These are phyloP conservation scores for Penicillium ucsense DNA, from an alignment of 495 filamentous ascomycete genomes.

Conservation along the genomic window DNA sequence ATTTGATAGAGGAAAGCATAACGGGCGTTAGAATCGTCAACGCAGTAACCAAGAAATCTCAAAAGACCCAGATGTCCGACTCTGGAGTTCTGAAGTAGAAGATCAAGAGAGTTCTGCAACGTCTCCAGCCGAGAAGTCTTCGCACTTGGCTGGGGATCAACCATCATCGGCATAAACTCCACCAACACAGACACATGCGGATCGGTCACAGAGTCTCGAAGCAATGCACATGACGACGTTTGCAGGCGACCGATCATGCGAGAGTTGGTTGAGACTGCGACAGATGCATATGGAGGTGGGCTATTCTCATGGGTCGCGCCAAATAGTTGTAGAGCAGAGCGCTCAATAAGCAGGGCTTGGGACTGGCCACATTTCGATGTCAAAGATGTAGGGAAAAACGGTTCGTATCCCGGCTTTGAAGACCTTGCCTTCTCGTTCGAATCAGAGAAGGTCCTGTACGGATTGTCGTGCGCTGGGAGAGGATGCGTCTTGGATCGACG, in stretches of 20 bases:
- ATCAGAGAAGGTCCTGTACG: constrained; percentile 20
- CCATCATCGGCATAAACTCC: constrained; percentile 38
- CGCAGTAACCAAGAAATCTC: constrained; percentile 73
- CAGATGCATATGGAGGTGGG: constrained; percentile 38
- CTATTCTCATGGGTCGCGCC: constrained; percentile 33
- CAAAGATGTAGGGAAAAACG: constrained; percentile 11
- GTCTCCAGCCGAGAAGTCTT: constrained; percentile 27
- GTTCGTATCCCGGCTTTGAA: constrained; percentile 14
- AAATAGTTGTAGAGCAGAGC: constrained; percentile 34
- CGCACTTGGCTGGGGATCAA: constrained; percentile 21
- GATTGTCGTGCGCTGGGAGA: constrained; percentile 19
- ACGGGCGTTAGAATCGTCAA: constrained; percentile 66
- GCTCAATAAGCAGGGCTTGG: constrained; percentile 29
- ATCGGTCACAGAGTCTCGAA: constrained; percentile 27
- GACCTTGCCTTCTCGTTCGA: constrained; percentile 20
- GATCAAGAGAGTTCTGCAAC: constrained; percentile 33
- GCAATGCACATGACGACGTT: constrained; percentile 28
- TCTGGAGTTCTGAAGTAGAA: constrained; percentile 43
- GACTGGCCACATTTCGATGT: constrained; percentile 13
- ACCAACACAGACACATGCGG: constrained; percentile 34
- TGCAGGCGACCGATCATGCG: constrained; percentile 38
- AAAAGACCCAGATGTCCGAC: constrained; percentile 52
- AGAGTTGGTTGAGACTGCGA: constrained; percentile 36
- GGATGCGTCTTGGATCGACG: constrained; percentile 18
- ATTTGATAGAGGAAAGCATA: constrained; percentile 80